These are phyloP conservation scores for Achlya hypogyna DNA, from an alignment of 352 stramenopile species.

Conservation along the genomic window DNA sequence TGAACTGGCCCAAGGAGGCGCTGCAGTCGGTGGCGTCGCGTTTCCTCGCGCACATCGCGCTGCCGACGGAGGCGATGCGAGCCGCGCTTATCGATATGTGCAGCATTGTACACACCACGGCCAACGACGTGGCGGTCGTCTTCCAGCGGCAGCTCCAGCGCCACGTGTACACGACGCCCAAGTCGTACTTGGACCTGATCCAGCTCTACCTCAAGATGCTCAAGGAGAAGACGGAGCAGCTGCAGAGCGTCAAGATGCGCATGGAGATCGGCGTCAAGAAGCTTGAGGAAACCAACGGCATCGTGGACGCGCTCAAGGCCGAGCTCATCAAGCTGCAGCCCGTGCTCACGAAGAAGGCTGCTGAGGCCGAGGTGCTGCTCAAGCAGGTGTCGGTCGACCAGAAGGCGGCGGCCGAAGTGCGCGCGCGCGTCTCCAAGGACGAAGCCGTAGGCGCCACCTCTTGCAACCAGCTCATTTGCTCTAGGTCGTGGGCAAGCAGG, in stretches of 20 bases:
- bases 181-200: slow-evolving; percentile 95
- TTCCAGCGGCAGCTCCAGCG: slow-evolving; percentile 88
- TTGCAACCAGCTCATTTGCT: too few species aligned
- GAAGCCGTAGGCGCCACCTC: slow-evolving; percentile 45
- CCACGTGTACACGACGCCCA: slow-evolving; percentile 94
- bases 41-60: slow-evolving; percentile 69
- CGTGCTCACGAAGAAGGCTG: slow-evolving; percentile 81
- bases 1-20: slow-evolving; percentile 89
- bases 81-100: slow-evolving; percentile 84
- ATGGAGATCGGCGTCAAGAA: slow-evolving; percentile 91
- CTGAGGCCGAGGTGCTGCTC: slow-evolving; percentile 87
- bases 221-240: slow-evolving; percentile 65
- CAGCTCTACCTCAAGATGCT: slow-evolving; percentile 90
- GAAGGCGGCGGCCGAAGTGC: slow-evolving; percentile 82
- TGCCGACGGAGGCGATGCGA: slow-evolving; percentile 68
- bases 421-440: slow-evolving; percentile 82
- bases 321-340: slow-evolving; percentile 90
- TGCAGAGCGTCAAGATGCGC: slow-evolving; percentile 78
- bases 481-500: slow-evolving; percentile 78
- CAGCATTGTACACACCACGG: slow-evolving; percentile 87
- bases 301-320: slow-evolving; percentile 88
- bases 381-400: slow-evolving; percentile 90
- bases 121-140: slow-evolving; percentile 75
- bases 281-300: slow-evolving; percentile 89
- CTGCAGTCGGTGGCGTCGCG: slow-evolving; percentile 86